These are phyloP conservation scores for Meyerozyma athensensis DNA, from an alignment of 1,139 yeast genomes.

Conservation along the genomic window DNA sequence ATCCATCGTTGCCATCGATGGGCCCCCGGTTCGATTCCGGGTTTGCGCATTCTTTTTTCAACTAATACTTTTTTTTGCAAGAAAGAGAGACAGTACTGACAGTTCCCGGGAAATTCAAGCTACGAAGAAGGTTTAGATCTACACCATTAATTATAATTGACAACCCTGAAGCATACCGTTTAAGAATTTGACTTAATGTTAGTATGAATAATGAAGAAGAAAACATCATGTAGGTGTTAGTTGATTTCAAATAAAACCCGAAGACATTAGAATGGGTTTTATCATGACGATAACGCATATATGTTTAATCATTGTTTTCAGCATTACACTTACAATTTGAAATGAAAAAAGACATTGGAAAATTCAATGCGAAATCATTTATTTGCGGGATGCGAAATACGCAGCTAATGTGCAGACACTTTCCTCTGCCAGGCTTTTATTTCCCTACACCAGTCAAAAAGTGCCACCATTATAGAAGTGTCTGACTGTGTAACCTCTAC, in stretches of 20 bases:
- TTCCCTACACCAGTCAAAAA: not conserved
- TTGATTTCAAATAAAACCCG: slow-evolving; percentile 2
- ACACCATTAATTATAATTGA: not conserved
- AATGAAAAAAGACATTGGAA: not conserved
- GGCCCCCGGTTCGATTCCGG: slow-evolving; percentile 5
- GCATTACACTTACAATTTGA: slow-evolving; percentile 1
- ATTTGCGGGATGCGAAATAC: not conserved
- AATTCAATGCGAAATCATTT: not conserved
- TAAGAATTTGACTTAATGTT: not conserved
- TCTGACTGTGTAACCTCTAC: not conserved
- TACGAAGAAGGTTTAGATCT: not conserved
- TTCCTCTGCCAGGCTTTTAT: not conserved
- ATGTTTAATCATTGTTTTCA: slow-evolving; percentile 3
- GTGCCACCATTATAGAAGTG: not conserved
- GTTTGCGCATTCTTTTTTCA: slow-evolving; percentile 3
- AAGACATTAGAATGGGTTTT: slow-evolving; percentile 2
- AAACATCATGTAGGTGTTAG: slow-evolving; percentile 5
- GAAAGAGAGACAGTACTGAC: not conserved
- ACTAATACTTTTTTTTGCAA: not conserved
- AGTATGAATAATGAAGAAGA: not conserved
- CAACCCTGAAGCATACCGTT: not conserved
- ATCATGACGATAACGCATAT: slow-evolving; percentile 5
- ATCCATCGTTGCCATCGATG: slow-evolving; percentile 4
- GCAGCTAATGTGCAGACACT: slow-evolving; percentile 1
- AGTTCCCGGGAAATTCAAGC: not conserved